Conservation (phyloP, 2,329 filamentous ascomycete species). For the Raffaelea arxii region DNA sequence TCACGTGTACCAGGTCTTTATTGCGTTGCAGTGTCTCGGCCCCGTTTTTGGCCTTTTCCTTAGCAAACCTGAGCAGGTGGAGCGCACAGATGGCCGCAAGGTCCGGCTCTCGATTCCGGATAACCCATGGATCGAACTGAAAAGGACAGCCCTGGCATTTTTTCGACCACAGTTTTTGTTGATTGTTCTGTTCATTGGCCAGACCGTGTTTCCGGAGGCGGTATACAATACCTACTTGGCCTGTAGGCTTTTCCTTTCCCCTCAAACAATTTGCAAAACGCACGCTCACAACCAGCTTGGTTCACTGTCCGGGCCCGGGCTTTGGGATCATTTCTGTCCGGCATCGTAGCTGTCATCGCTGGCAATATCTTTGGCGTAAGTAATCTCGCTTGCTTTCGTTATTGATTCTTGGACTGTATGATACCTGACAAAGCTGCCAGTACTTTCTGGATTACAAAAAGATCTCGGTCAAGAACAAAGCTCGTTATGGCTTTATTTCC, state of each 20-base stretch:
- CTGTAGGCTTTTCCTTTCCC: constrained; percentile 17
- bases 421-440: constrained; percentile 18
- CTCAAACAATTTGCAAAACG: no score
- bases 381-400: constrained; percentile 16
- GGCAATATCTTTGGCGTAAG: constrained; percentile 56
- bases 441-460: constrained; percentile 49
- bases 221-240: constrained; percentile 62
- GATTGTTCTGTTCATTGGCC: constrained; percentile 57
- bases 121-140: constrained; percentile 48
- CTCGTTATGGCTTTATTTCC: constrained; percentile 42
- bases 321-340: constrained; percentile 60
- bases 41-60: constrained; percentile 57
- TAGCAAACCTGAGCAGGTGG: constrained; percentile 49
- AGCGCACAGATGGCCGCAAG: constrained; percentile 54
- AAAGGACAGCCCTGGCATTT: constrained; percentile 48
- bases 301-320: constrained; percentile 61
- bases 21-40: constrained; percentile 56
- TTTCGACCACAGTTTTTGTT: constrained; percentile 52
- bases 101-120: constrained; percentile 50
- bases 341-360: constrained; percentile 53
- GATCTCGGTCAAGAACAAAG: constrained; percentile 42
- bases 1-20: constrained; percentile 59
- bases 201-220: constrained; percentile 61
- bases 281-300: constrained; percentile 52
- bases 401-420: no score